Evolutionary conservation across 2,329 filamentous ascomycete genomes (phyloP).

Genomic region (Aureobasidium sp.): DNA sequence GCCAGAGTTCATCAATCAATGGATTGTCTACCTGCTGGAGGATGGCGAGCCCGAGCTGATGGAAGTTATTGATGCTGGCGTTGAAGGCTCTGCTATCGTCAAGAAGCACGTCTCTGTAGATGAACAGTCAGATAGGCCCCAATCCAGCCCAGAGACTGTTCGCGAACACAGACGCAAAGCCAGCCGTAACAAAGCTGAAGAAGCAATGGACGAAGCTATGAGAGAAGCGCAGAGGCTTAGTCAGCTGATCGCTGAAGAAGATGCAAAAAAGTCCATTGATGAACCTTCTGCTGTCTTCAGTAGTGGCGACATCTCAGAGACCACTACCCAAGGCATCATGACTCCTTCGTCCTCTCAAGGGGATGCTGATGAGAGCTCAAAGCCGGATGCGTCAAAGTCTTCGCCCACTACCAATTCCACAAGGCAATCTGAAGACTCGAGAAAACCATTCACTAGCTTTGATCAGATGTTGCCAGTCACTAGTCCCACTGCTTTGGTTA

Average conservation of each 20-base stretch:
- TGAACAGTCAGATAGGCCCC: background rate
- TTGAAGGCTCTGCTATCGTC: constrained; percentile 42
- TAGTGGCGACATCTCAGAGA: constrained; percentile 54
- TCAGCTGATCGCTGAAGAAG: constrained; percentile 82
- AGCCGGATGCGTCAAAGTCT: background rate
- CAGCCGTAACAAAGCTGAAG: constrained; percentile 75
- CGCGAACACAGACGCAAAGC: constrained; percentile 70
- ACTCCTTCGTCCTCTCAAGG: constrained; percentile 59
- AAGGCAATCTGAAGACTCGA: background rate
- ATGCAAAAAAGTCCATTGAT: constrained; percentile 49
- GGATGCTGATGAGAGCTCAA: constrained; percentile 25
- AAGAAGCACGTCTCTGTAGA: constrained; percentile 56
- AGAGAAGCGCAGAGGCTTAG: constrained; percentile 87
- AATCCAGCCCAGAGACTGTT: constrained; percentile 15
- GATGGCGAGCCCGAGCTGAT: constrained; percentile 76
- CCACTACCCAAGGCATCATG: constrained; percentile 52
- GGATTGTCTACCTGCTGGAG: constrained; percentile 95
- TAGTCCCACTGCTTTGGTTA: constrained; percentile 53
- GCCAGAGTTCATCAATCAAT: constrained; percentile 97
- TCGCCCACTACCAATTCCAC: background rate
- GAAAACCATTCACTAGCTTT: constrained; percentile 74
- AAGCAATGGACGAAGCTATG: constrained; percentile 90
- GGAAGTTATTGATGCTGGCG: constrained; percentile 69
- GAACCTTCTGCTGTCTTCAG: constrained; percentile 31
- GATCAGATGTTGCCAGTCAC: constrained; percentile 76